Evolutionary conservation across 2,329 filamentous ascomycete species (phyloP), one percentile per base, ranked within the genome.

Genomic region (Colletotrichum salicis): DNA sequence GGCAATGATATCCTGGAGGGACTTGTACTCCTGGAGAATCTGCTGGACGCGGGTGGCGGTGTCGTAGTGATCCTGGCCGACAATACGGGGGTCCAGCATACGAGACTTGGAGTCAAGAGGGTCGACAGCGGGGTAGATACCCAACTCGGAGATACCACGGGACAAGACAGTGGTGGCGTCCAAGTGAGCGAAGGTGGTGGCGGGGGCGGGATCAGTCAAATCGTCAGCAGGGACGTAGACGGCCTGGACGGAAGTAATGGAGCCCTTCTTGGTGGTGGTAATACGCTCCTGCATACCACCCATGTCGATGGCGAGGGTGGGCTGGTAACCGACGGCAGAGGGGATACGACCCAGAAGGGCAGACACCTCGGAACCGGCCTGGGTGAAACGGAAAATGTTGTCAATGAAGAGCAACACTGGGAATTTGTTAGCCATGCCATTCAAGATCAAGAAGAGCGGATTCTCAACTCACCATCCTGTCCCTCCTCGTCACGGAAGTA

Each of bases 11-110:
- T 99, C 96, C 90, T 99, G 96, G 78, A 99, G 94, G 76, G 96
- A 98, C 94, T 98, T 98, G 94, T 99, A 99, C 91, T 98, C 96
- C 89, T 99, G 96, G 84, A 99, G 93, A 87, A 98, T 98, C 89
- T 97, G 95, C 90, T 99, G 96, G 82, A 99, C 96, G 80, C 92
- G 92, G 85, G 93, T 94, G 85, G 96, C 96, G 80, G 92, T 96
- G 75, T 95, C 85, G 92, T 99, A 99, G 91, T 99, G 96, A 75
- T 99, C 96, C 83, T 98, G 90, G 85, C 96, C 96, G 82, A 99
- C 93, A 83, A 99, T 92, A 94, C 96, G 95, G 86, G 96, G 94
- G 89, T 98, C 96, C 83, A 99, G 90, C 93, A 99, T 98, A 92
- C 96, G 95, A 78, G 95, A 98, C 89, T 97, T 98, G 85, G 95